Percentiles rank a stretch among this genome's conserved stretches.
Conservation (phyloP, 768 basidiomycete species). For the Paxillus involutus region DNA sequence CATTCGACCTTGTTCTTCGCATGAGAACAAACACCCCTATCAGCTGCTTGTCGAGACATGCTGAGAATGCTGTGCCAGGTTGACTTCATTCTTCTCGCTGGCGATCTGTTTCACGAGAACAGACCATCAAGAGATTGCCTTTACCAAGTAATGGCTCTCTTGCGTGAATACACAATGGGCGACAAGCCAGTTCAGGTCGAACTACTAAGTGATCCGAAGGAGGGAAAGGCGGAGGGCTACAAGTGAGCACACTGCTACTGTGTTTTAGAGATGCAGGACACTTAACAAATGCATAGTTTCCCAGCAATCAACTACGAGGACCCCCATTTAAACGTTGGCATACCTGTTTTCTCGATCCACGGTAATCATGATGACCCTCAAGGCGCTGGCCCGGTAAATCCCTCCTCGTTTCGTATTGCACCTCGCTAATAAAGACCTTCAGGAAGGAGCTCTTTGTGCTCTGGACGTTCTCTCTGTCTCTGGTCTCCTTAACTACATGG, state of each 20-base stretch:
- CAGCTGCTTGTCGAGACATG: not conserved
- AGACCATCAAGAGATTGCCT: constrained; percentile 88
- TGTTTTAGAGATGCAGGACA: not conserved
- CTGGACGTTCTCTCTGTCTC: constrained; percentile 93
- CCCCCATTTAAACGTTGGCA: constrained; percentile 88
- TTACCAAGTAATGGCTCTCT: constrained; percentile 83
- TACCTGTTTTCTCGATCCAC: constrained; percentile 99
- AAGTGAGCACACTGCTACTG: constrained; percentile 49
- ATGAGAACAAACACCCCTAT: not conserved
- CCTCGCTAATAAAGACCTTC: not conserved
- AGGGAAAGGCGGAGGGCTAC: constrained; percentile 83
- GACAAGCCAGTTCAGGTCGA: constrained; percentile 90
- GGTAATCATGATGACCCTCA: constrained; percentile 99
- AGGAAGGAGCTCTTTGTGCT: constrained; percentile 96
- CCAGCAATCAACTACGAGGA: constrained; percentile 98
- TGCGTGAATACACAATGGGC: constrained; percentile 88
- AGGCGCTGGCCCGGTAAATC: constrained; percentile 83
- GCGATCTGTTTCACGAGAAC: constrained; percentile 98
- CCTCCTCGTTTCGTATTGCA: not conserved
- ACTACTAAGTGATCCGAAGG: constrained; percentile 87
- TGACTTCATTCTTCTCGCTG: constrained; percentile 92
- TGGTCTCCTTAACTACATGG: constrained; percentile 96
- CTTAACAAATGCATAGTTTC: constrained; percentile 55
- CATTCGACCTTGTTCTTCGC: not conserved
- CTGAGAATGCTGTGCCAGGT: constrained; percentile 51